Evolutionary conservation across 2,329 filamentous ascomycete species (phyloP), one percentile per base, ranked within the genome.

Genomic region (Alternaria postmessia): DNA sequence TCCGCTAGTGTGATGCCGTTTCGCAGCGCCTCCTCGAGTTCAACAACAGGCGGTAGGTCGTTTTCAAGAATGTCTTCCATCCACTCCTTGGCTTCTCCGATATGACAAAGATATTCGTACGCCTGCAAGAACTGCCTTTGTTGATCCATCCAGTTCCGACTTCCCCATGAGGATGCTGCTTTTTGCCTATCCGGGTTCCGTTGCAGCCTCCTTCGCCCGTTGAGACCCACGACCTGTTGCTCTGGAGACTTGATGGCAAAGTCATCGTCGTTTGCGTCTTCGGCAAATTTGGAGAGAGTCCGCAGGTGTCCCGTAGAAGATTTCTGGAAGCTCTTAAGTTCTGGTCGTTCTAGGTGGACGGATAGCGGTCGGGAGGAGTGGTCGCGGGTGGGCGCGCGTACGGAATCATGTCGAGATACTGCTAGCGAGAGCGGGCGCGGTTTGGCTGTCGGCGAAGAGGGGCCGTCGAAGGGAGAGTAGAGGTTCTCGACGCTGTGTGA

Each of bases 1-100:
- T 99, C 94, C 9, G 96, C 96, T 26, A 99, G 84, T 0, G 94
- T 98, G 6, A 99, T 93, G 49, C 95, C 96, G 75, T 99, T 90
- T 66, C 95, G 87, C 42, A 99, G 82, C 14, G 93, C 93, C 79
- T 99, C 94, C 75, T 99, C 95, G 1, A 99, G 82, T 75, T 97
- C 89, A 22, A 99, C 91, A 69, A 98, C 97, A 0, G 94, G 91
- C 4, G 95, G 94, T 38, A 99, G 92, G 52, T 90, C 84, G 66
- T 90, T 89, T 63, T 94, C 88, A 57, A 95, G 92, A 61, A 97
- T 88, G 75, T 96, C 89, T 75, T 99, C 95, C 67, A 99, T 97
- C 95, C 95, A 99, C 79, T 98, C 94, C 77, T 98, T 98, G 22
- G 95, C 95, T 82, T 99, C 95, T 77, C 95, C 95, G 67, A 99